Conservation (phyloP, 352 stramenopile species). For the Globisporangium viniferum region DNA sequence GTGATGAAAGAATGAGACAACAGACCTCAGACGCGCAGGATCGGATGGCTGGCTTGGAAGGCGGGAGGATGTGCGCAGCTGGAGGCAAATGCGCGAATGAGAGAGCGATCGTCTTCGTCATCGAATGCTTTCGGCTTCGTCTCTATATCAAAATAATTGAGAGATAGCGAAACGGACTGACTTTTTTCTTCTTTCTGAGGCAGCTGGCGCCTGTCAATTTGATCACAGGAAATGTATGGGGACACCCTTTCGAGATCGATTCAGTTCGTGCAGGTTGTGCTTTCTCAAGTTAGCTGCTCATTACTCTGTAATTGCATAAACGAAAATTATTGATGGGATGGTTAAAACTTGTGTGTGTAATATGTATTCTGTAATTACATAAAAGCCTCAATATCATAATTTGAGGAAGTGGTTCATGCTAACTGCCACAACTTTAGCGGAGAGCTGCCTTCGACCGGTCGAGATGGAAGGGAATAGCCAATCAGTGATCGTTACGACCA, state of each 20-base stretch:
- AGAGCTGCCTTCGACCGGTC: background rate
- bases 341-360: background rate
- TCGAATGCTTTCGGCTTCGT: background rate
- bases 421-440: background rate
- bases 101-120: background rate
- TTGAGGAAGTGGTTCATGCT: background rate
- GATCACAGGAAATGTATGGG: background rate
- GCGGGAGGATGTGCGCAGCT: constrained; percentile 5
- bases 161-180: background rate
- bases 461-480: background rate
- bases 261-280: background rate
- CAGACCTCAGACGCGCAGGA: background rate
- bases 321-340: background rate
- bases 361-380: background rate
- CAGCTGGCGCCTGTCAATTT: background rate
- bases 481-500: background rate
- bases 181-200: background rate
- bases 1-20: background rate
- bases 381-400: background rate
- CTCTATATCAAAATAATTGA: background rate
- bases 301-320: background rate
- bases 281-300: background rate
- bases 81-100: constrained; percentile 28
- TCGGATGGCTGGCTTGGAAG: background rate
- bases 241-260: background rate